phyloP scores from a whole-genome alignment of 257 asterid species.

The Verbena officinalis region DNA sequence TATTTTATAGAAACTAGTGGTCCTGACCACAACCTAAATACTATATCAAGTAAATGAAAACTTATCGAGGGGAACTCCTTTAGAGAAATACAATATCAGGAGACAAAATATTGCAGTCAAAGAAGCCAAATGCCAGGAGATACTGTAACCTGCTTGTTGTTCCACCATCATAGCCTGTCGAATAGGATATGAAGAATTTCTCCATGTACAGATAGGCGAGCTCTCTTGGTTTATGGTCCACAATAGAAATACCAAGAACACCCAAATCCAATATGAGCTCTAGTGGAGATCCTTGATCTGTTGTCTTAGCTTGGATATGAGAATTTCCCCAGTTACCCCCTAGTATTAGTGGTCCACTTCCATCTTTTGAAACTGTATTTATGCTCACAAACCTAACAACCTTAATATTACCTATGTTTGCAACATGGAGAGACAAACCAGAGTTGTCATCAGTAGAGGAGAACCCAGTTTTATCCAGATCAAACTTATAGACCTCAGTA shows the following conservation, averaged over 20 bases:
- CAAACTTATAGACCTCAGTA: slow-evolving; percentile 52
- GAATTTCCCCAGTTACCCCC: slow-evolving; percentile 58
- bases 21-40: neutral
- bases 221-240: slow-evolving; percentile 92
- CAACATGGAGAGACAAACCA: slow-evolving; percentile 70
- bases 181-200: slow-evolving; percentile 77
- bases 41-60: slow-evolving; percentile 6
- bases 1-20: neutral
- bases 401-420: slow-evolving; percentile 63
- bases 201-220: slow-evolving; percentile 89
- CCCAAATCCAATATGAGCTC: slow-evolving; percentile 89
- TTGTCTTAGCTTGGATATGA: slow-evolving; percentile 54
- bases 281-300: slow-evolving; percentile 71
- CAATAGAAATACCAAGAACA: slow-evolving; percentile 80
- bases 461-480: slow-evolving; percentile 63
- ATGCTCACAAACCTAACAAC: slow-evolving; percentile 72
- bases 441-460: slow-evolving; percentile 50
- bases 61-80: slow-evolving; percentile 10
- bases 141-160: slow-evolving; percentile 80
- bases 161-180: slow-evolving; percentile 95
- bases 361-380: slow-evolving; percentile 46
- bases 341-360: slow-evolving; percentile 39
- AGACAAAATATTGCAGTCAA: slow-evolving; percentile 16
- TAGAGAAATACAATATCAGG: slow-evolving; percentile 12
- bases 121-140: slow-evolving; percentile 26